These are phyloP conservation scores for Amphicarpaea edgeworthii DNA, from an alignment of 306 rosid species.

Conservation along the genomic window DNA sequence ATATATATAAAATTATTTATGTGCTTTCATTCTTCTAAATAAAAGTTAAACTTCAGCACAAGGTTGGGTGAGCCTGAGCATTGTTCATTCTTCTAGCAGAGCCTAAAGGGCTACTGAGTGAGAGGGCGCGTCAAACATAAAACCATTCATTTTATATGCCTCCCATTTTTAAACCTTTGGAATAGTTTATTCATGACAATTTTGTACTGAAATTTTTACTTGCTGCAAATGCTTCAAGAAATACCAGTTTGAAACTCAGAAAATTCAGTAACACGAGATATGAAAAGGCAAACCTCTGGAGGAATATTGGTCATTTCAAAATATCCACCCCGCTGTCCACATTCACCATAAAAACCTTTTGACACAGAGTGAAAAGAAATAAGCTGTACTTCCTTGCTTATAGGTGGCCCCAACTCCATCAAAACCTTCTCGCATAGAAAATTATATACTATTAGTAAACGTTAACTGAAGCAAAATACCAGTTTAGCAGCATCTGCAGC, in stretches of 20 bases:
- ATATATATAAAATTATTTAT: neutral
- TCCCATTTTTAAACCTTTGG: neutral
- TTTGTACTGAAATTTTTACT: constrained; percentile 1
- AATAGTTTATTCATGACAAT: constrained; percentile 22
- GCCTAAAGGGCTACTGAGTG: neutral
- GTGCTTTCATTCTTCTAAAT: neutral
- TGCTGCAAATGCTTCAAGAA: constrained; percentile 22
- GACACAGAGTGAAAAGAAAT: constrained; percentile 93
- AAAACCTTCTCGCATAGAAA: constrained; percentile 63
- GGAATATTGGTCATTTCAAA: constrained; percentile 98
- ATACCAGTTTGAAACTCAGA: constrained; percentile 37
- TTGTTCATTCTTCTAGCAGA: neutral
- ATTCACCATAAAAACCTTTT: constrained; percentile 98
- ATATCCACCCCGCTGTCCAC: constrained; percentile 99
- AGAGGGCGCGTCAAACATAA: neutral
- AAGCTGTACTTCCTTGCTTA: constrained; percentile 90
- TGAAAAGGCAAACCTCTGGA: constrained; percentile 72
- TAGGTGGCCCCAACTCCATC: constrained; percentile 84
- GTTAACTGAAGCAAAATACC: constrained; percentile 37
- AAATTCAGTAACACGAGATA: constrained; percentile 28
- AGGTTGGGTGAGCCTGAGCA: neutral
- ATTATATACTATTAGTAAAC: constrained; percentile 27
- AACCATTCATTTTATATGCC: neutral
- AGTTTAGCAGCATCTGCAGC: constrained; percentile 34
- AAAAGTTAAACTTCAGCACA: neutral